phyloP scores from a whole-genome alignment of 179 eudicot genomes.

The Monotropa hypopitys region DNA sequence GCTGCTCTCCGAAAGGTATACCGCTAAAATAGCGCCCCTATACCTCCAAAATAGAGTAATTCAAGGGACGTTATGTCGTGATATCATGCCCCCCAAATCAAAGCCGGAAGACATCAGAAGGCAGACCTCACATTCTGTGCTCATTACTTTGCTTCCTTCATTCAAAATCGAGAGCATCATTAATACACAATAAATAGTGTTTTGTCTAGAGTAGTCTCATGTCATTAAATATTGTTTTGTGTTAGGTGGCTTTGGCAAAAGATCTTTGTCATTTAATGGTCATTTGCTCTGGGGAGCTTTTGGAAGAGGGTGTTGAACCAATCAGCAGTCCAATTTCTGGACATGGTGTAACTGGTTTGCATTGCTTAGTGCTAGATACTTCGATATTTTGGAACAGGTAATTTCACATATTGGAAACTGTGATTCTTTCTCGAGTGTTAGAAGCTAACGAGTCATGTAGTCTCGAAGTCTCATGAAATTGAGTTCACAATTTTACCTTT shows the following conservation, averaged over 20 bases:
- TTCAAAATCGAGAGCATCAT: too few relatives aligned
- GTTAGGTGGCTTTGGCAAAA: constrained; percentile 77
- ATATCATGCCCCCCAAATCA: too few relatives aligned
- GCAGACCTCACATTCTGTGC: too few relatives aligned
- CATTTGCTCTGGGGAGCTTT: constrained; percentile 58
- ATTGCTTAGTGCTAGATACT: constrained; percentile 73
- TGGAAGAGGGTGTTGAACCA: constrained; percentile 22
- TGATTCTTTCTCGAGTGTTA: background rate
- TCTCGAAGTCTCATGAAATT: background rate
- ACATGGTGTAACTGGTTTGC: constrained; percentile 33
- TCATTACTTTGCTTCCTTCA: too few relatives aligned
- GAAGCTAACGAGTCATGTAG: background rate
- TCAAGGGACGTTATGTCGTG: too few relatives aligned
- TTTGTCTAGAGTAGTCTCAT: background rate
- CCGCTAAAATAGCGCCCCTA: too few relatives aligned
- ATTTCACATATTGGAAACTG: background rate
- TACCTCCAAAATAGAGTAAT: too few relatives aligned
- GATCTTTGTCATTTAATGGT: constrained; percentile 70
- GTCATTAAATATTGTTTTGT: constrained; percentile 3
- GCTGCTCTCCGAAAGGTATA: too few relatives aligned
- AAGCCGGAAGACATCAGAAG: too few relatives aligned
- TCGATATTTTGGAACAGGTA: constrained; percentile 81
- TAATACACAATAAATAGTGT: too few relatives aligned
- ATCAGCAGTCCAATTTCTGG: constrained; percentile 20
- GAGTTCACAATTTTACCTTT: background rate